Base-by-base conservation (phyloP, 345 rosid genomes). In the Iberis pinnata region DNA sequence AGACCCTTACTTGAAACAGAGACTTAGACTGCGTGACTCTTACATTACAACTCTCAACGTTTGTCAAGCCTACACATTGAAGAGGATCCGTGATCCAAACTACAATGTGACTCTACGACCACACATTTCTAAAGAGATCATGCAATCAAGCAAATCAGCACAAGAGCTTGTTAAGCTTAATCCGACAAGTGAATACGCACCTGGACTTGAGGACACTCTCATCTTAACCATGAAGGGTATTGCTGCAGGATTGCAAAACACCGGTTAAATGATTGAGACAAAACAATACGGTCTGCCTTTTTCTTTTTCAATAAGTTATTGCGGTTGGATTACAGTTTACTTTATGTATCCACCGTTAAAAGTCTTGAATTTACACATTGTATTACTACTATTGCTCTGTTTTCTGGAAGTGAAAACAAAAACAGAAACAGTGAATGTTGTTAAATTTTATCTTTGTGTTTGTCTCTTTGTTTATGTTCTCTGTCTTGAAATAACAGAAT, bases 151-250 rank as follows among this genome's bases (percentile, higher is more conserved):
- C 83, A 93, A 82, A 20, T 75, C 88, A 0, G 84, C 78, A 0
- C 67, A 61, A 45, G 70, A 70, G 70, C 95, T 88, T 42, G 73
- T 85, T 60, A 80, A 71, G 65, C 88, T 92, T 40, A 92, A 88
- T 71, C 95, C 94, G 0, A 85, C 76, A 1, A 88, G 96, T 6
- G 98, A 92, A 32, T 88, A 88, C 42, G 92, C 93, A 0, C 95
- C 97, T 13, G 97, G 97, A 12, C 76, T 88, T 15, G 97, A 88
- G 60, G 99, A 88, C 68, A 88, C 97, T 57, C 77, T 93, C 13
- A 88, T 93, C 68, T 69, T 93, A 75, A 93, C 97, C 17, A 88
- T 86, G 95, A 93, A 93, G 77, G 99, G 99, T 52, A 78, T 88
- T 42, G 99, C 99, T 22, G 97, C 99, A 2, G 97, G 97, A 24